These are phyloP conservation scores for Talaromyces liani DNA, from an alignment of 495 filamentous ascomycete genomes.

Conservation along the genomic window DNA sequence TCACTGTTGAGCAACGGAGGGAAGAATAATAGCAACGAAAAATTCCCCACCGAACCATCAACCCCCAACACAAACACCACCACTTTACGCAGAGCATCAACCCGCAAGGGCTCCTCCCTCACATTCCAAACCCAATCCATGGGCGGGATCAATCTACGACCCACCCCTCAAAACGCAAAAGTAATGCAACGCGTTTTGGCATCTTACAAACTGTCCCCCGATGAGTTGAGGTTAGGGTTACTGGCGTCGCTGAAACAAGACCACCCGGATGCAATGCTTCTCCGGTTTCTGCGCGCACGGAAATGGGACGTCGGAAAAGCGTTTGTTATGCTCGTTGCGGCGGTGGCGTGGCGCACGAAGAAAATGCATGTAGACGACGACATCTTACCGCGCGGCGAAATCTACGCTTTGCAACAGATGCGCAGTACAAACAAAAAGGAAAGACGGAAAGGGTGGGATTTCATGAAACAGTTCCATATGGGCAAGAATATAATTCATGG, in stretches of 20 bases:
- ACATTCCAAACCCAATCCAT: conserved; percentile 16
- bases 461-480: conserved; percentile 75
- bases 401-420: conserved; percentile 49
- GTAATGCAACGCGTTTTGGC: conserved; percentile 63
- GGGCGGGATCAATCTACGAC: conserved; percentile 13
- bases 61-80: neutral
- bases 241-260: conserved; percentile 88
- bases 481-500: conserved; percentile 92
- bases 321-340: conserved; percentile 82
- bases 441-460: conserved; percentile 61
- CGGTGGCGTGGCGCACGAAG: conserved; percentile 77
- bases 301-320: conserved; percentile 94
- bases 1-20: conserved; percentile 13
- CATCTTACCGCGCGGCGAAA: conserved; percentile 71
- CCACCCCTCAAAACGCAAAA: conserved; percentile 47
- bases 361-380: conserved; percentile 79
- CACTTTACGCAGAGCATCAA: neutral
- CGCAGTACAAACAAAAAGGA: conserved; percentile 42
- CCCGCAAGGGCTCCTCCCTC: conserved; percentile 1
- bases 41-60: neutral
- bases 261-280: conserved; percentile 79
- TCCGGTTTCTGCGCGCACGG: conserved; percentile 83
- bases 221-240: conserved; percentile 65
- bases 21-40: neutral
- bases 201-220: conserved; percentile 56